These are phyloP conservation scores for Cryptococcus sp. DNA, from an alignment of 1,284 basidiomycete genomes.

Conservation along the genomic window DNA sequence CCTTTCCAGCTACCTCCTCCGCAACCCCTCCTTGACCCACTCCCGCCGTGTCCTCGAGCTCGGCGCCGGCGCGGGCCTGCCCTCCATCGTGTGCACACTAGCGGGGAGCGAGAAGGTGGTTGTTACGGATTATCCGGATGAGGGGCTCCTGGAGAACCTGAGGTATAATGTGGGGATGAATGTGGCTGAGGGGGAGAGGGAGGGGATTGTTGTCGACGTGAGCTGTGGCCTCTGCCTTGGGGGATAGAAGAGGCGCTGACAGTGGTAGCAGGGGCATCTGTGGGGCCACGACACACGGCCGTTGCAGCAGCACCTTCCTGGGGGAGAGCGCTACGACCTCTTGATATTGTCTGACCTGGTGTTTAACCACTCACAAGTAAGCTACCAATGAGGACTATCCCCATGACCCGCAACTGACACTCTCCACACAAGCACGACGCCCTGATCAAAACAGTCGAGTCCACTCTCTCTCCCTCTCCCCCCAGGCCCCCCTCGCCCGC, in stretches of 20 bases:
- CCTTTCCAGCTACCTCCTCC: slow-evolving; percentile 69
- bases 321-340: slow-evolving; percentile 61
- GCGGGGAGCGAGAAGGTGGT: slow-evolving; percentile 63
- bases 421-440: slow-evolving; percentile 62
- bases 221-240: slow-evolving; percentile 10
- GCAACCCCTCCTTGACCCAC: slow-evolving; percentile 33
- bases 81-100: slow-evolving; percentile 68
- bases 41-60: slow-evolving; percentile 71
- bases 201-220: slow-evolving; percentile 57
- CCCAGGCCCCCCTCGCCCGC: slow-evolving; percentile 45
- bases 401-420: background rate
- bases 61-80: slow-evolving; percentile 87
- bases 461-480: slow-evolving; percentile 41
- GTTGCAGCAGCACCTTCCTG: slow-evolving; percentile 54
- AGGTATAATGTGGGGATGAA: slow-evolving; percentile 66
- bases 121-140: slow-evolving; percentile 90
- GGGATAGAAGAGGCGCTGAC: background rate
- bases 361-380: slow-evolving; percentile 50
- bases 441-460: slow-evolving; percentile 71
- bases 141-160: slow-evolving; percentile 73
- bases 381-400: background rate
- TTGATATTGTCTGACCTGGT: slow-evolving; percentile 84
- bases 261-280: slow-evolving; percentile 66
- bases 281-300: slow-evolving; percentile 72
- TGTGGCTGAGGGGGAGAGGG: slow-evolving; percentile 43